A percentile compares a stretch with the other conserved stretches of the same genome.
Conservation (phyloP, 768 basidiomycete genomes). For the Kwoniella sp. region DNA sequence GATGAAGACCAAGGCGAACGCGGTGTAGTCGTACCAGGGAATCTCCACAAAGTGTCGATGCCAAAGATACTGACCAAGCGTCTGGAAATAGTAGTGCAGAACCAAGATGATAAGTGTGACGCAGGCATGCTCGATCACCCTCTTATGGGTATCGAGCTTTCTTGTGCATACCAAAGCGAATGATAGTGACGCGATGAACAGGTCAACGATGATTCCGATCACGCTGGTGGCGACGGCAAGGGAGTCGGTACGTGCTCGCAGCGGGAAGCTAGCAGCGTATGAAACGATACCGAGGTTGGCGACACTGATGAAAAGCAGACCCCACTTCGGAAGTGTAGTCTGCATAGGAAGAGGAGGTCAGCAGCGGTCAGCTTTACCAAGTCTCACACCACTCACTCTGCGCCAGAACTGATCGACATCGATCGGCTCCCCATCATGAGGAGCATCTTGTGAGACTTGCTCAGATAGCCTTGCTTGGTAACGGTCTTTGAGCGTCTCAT, state of each 20-base stretch:
- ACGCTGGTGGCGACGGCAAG: not conserved
- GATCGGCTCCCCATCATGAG: slow-evolving; percentile 29
- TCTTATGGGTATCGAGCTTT: not conserved
- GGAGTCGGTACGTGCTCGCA: not conserved
- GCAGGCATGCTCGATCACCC: slow-evolving; percentile 24
- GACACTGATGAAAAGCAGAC: slow-evolving; percentile 11
- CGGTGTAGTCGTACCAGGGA: slow-evolving; percentile 22
- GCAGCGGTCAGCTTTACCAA: not conserved
- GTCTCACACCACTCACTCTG: slow-evolving; percentile 20
- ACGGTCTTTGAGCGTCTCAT: slow-evolving; percentile 1
- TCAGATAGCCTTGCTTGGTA: not conserved
- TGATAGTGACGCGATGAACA: slow-evolving; percentile 8
- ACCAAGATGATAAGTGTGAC: slow-evolving; percentile 7
- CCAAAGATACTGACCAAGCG: slow-evolving; percentile 32
- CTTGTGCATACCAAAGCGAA: not conserved
- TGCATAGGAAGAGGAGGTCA: not conserved
- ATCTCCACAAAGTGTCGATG: not conserved
- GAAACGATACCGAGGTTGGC: slow-evolving; percentile 6
- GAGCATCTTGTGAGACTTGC: not conserved
- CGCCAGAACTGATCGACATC: slow-evolving; percentile 25
- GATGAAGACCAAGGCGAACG: slow-evolving; percentile 8
- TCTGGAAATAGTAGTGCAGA: slow-evolving; percentile 26
- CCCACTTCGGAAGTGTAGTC: not conserved
- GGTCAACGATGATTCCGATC: not conserved
- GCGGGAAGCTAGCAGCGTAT: slow-evolving; percentile 1